Percentiles rank a stretch among this genome's conserved stretches.
Evolutionary conservation across 2,329 filamentous ascomycete species (phyloP).

Genomic region (Cadophora sp.): DNA sequence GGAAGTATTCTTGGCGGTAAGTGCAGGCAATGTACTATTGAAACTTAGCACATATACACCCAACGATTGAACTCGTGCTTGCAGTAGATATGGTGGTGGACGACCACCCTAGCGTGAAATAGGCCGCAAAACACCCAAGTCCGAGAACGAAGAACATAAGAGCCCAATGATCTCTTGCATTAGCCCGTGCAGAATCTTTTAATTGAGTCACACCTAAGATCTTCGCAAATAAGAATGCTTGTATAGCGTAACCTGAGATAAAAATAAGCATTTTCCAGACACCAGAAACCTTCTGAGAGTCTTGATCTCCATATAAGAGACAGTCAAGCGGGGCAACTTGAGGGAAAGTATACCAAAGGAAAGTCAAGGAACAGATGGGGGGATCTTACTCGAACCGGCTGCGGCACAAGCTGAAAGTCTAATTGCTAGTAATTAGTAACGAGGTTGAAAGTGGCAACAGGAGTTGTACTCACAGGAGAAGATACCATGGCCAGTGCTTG

Average conservation of each 20-base stretch:
- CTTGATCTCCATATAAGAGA: background rate
- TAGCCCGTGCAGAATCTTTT: slow-evolving; percentile 31
- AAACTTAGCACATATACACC: slow-evolving; percentile 13
- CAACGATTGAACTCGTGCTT: background rate
- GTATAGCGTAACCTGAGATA: slow-evolving; percentile 46
- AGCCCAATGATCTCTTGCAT: slow-evolving; percentile 53
- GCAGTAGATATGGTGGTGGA: slow-evolving; percentile 49
- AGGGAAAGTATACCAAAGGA: background rate
- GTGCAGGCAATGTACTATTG: slow-evolving; percentile 44
- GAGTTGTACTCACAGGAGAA: slow-evolving; percentile 48
- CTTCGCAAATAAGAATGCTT: slow-evolving; percentile 46
- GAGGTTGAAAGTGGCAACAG: background rate
- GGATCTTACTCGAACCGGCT: slow-evolving; percentile 11
- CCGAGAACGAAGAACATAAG: slow-evolving; percentile 58
- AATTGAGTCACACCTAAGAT: slow-evolving; percentile 44
- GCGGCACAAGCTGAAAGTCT: slow-evolving; percentile 29
- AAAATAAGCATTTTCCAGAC: background rate
- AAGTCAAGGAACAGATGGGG: background rate
- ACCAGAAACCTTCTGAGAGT: background rate
- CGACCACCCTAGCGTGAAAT: slow-evolving; percentile 43
- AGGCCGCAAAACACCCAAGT: slow-evolving; percentile 48
- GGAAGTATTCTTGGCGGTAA: slow-evolving; percentile 54
- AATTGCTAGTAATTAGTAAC: slow-evolving; percentile 16
- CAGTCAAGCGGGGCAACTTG: background rate
- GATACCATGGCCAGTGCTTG: slow-evolving; percentile 57